These are phyloP conservation scores for Ogataea sp. DNA, from an alignment of 805 yeast species.

Conservation along the genomic window DNA sequence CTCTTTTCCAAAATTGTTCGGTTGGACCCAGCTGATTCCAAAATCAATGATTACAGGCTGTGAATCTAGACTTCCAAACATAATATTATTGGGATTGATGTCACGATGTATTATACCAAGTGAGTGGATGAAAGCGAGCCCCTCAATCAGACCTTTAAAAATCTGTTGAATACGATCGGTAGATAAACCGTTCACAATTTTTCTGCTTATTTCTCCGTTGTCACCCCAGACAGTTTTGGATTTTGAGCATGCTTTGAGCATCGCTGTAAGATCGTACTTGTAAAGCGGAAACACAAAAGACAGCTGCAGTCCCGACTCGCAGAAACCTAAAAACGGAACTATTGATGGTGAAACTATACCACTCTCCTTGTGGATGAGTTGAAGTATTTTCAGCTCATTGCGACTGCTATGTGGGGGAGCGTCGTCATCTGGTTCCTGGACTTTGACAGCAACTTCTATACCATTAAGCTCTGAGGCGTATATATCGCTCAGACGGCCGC, in stretches of 20 bases:
- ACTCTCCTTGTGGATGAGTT: constrained; percentile 6
- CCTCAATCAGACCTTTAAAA: constrained; percentile 31
- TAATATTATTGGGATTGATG: constrained; percentile 65
- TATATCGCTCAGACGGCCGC: constrained; percentile 39
- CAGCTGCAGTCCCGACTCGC: constrained; percentile 22
- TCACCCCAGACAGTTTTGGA: constrained; percentile 13
- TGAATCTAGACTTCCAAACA: constrained; percentile 19
- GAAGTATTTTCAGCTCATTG: constrained; percentile 35
- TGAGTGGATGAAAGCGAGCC: constrained; percentile 57
- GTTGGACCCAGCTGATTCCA: constrained; percentile 29
- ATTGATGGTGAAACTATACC: constrained; percentile 10
- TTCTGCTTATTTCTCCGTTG: constrained; percentile 10
- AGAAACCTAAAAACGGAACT: constrained; percentile 7
- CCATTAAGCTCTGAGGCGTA: constrained; percentile 14
- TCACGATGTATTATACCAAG: constrained; percentile 65
- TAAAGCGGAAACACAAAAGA: constrained; percentile 36
- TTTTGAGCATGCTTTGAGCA: constrained; percentile 26
- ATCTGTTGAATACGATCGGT: constrained; percentile 17
- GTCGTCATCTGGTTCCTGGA: constrained; percentile 41
- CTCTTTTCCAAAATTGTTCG: constrained; percentile 66
- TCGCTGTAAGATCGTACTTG: constrained; percentile 25
- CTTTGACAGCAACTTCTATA: constrained; percentile 32
- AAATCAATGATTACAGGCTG: constrained; percentile 32
- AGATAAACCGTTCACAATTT: constrained; percentile 9
- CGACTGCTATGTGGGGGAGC: constrained; percentile 45